Evolutionary conservation across 805 yeast species (phyloP).

Genomic region (Vanderwaltozyma verrucispora): DNA sequence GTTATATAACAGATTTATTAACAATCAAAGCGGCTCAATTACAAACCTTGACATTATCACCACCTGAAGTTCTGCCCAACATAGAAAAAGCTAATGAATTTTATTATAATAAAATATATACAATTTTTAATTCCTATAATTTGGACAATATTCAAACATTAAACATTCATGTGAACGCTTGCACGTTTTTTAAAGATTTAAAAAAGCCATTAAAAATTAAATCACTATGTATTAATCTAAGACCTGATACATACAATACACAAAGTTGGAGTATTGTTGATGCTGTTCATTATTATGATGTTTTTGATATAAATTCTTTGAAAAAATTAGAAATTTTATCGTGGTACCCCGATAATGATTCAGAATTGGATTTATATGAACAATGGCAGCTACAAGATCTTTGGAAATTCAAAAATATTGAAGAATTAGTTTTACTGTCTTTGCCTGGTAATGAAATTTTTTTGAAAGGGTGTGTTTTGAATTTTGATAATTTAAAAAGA

Average conservation of each 20-base stretch:
- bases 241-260: conserved; percentile 19
- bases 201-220: conserved; percentile 14
- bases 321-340: conserved; percentile 29
- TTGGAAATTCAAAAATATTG: conserved; percentile 22
- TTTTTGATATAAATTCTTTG: conserved; percentile 24
- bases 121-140: conserved; percentile 7
- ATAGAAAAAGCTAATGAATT: conserved; percentile 6
- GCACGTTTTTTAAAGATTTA: conserved; percentile 13
- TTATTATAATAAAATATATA: conserved; percentile 10
- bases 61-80: conserved; percentile 19
- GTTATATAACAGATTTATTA: conserved; percentile 9
- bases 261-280: conserved; percentile 3
- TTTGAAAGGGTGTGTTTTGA: conserved; percentile 19
- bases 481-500: conserved; percentile 20
- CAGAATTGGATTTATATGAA: conserved; percentile 12
- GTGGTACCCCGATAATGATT: conserved; percentile 26
- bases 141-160: conserved; percentile 14
- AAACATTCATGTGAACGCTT: conserved; percentile 21
- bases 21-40: conserved; percentile 8
- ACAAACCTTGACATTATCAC: conserved; percentile 16
- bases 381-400: conserved; percentile 23
- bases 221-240: conserved; percentile 18
- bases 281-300: conserved; percentile 15
- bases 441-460: conserved; percentile 17
- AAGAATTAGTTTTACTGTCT: conserved; percentile 28